These are phyloP conservation scores for Gastrolobium bilobum DNA, from an alignment of 306 rosid genomes.

Conservation along the genomic window DNA sequence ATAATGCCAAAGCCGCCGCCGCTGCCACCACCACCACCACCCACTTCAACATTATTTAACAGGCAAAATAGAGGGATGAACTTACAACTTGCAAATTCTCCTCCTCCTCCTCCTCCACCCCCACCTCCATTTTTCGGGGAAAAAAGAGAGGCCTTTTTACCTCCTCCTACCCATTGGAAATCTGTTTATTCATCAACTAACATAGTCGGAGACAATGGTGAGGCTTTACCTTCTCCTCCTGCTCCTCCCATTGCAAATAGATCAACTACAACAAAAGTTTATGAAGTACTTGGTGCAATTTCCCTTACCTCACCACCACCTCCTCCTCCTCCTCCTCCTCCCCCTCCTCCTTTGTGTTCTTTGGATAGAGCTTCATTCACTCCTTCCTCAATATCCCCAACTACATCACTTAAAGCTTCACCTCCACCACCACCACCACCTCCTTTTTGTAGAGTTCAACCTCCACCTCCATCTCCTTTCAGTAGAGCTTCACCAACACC, in stretches of 20 bases:
- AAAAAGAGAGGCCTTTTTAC: constrained; percentile 20
- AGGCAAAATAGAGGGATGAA: constrained; percentile 33
- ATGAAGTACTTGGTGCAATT: constrained; percentile 36
- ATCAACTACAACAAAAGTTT: constrained; percentile 39
- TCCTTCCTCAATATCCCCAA: constrained; percentile 43
- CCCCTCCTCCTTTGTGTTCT: constrained; percentile 40
- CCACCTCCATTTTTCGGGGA: constrained; percentile 44
- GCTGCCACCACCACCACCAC: constrained; percentile 34
- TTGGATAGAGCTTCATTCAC: constrained; percentile 34
- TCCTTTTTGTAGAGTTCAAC: constrained; percentile 27
- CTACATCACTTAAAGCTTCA: constrained; percentile 43
- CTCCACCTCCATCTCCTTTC: constrained; percentile 44
- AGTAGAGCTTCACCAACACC: constrained; percentile 22
- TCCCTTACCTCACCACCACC: constrained; percentile 32
- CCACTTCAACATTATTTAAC: constrained; percentile 16
- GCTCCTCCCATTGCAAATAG: constrained; percentile 31
- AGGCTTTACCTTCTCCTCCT: constrained; percentile 43
- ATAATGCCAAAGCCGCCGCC: constrained; percentile 43
- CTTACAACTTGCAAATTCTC: constrained; percentile 37
- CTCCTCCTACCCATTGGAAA: constrained; percentile 52
- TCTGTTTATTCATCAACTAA: constrained; percentile 47
- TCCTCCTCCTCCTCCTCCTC: constrained; percentile 19
- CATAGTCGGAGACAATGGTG: constrained; percentile 26
- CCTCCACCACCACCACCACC: constrained; percentile 45
- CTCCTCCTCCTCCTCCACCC: constrained; percentile 50